These are phyloP conservation scores for Butyriboletus loyo DNA, from an alignment of 768 basidiomycete species.

Conservation along the genomic window DNA sequence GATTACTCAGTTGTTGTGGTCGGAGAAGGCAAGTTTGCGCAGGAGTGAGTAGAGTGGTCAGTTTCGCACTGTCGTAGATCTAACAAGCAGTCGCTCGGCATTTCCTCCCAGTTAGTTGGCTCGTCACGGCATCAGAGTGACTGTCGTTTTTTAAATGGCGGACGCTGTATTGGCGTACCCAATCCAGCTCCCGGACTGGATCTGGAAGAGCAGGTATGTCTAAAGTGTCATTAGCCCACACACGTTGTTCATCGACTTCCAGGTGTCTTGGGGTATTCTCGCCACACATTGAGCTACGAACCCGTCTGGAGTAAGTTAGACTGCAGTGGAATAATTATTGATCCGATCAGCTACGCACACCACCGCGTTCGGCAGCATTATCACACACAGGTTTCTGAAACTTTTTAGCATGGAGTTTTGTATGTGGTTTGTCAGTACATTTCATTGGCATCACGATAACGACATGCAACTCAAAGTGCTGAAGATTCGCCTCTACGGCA, in stretches of 20 bases:
- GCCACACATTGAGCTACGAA: slow-evolving; percentile 44
- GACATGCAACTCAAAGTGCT: slow-evolving; percentile 2
- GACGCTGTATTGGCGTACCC: slow-evolving; percentile 51
- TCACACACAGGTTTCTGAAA: slow-evolving; percentile 50
- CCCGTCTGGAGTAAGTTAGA: slow-evolving; percentile 48
- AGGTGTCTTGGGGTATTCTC: slow-evolving; percentile 52
- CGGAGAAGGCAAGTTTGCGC: slow-evolving; percentile 66
- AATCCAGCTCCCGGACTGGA: slow-evolving; percentile 47
- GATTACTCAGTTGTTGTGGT: slow-evolving; percentile 44
- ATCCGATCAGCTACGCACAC: too few species aligned
- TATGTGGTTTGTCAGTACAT: slow-evolving; percentile 21
- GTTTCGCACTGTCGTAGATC: neutral
- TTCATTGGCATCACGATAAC: neutral
- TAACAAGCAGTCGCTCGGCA: slow-evolving; percentile 30
- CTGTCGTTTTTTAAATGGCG: slow-evolving; percentile 48
- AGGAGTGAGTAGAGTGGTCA: slow-evolving; percentile 40
- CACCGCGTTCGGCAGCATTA: slow-evolving; percentile 51
- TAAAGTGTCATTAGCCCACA: too few species aligned
- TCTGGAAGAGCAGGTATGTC: slow-evolving; percentile 57
- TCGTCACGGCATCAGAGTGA: slow-evolving; percentile 44
- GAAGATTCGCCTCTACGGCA: slow-evolving; percentile 50
- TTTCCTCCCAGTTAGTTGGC: slow-evolving; percentile 50
- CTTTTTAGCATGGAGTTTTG: slow-evolving; percentile 39
- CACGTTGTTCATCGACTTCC: neutral
- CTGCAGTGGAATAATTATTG: too few species aligned